Evolutionary conservation across 2,329 filamentous ascomycete species (phyloP), one percentile per base, ranked within the genome.

Genomic region (Aspergillus sp.): DNA sequence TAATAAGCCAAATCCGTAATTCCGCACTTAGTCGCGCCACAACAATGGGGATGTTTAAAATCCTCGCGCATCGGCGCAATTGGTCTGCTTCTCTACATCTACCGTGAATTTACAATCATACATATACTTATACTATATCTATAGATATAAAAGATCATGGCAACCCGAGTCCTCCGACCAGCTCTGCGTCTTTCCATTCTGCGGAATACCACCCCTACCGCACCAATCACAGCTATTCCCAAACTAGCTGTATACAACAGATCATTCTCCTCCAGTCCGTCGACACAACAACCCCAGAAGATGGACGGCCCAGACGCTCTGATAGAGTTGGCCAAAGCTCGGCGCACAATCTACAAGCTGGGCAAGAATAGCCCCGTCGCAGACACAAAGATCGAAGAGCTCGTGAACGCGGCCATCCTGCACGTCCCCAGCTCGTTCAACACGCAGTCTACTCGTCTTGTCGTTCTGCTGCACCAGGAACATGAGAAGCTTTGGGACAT

Each of bases 401-500:
- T 74, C 26, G 68, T 74, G 33, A 64, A 71, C 49, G 57, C 65
- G 11, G 79, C 84, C 50, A 77, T 94, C 60, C 77, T 83, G 54
- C 79, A 90, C 70, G 80, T 87, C 1, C 92, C 92, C 40, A 87
- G 83, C 48, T 85, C 86, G 59, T 96, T 96, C 86, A 96, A 96
- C 84, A 88, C 85, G 40, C 92, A 96, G 78, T 85, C 85, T 61
- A 87, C 89, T 60, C 86, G 92, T 54, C 76, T 88, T 53, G 82
- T 95, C 45, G 82, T 96, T 47, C 83, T 96, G 50, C 80, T 94
- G 65, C 86, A 88, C 65, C 82, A 82, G 56, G 88, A 96, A 73
- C 92, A 96, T 78, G 85, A 91, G 64, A 87, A 88, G 76, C 84
- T 95, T 62, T 96, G 92, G 93, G 86, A 90, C 69, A 79, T 90